phyloP scores from a whole-genome alignment of 805 yeast genomes.

The Saccharomycopsis fodiens region DNA sequence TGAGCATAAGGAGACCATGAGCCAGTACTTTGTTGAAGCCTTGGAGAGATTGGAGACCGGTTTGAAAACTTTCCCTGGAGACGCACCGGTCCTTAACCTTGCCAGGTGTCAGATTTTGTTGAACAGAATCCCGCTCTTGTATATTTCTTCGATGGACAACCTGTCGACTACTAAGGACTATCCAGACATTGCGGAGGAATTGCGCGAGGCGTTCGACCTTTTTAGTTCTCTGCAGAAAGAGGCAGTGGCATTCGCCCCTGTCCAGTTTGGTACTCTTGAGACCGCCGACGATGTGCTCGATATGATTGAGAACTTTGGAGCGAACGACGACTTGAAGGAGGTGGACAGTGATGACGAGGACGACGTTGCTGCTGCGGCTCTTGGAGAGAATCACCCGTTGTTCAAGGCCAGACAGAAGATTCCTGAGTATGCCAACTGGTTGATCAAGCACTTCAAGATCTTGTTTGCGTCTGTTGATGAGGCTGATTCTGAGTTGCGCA shows the following conservation, averaged over 20 bases:
- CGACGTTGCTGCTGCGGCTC: constrained; percentile 22
- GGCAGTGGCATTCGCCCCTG: constrained; percentile 30
- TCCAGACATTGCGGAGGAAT: constrained; percentile 37
- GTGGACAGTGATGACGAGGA: constrained; percentile 51
- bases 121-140: constrained; percentile 52
- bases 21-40: constrained; percentile 61
- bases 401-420: constrained; percentile 30
- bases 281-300: constrained; percentile 63
- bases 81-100: constrained; percentile 32
- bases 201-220: constrained; percentile 31
- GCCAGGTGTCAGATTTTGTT: constrained; percentile 49
- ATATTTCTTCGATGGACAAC: constrained; percentile 41
- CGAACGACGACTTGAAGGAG: constrained; percentile 45
- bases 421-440: constrained; percentile 32
- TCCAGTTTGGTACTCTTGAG: constrained; percentile 44
- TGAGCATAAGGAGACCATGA: constrained; percentile 29
- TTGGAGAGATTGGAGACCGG: constrained; percentile 63
- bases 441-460: constrained; percentile 1
- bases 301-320: constrained; percentile 59
- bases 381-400: constrained; percentile 47
- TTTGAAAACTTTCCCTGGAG: constrained; percentile 36
- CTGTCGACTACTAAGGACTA: constrained; percentile 31
- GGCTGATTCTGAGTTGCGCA: background rate
- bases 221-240: constrained; percentile 24
- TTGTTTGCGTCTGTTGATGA: constrained; percentile 3